These are phyloP conservation scores for Capsella bursapastoris DNA, from an alignment of 345 rosid species.

Conservation along the genomic window DNA sequence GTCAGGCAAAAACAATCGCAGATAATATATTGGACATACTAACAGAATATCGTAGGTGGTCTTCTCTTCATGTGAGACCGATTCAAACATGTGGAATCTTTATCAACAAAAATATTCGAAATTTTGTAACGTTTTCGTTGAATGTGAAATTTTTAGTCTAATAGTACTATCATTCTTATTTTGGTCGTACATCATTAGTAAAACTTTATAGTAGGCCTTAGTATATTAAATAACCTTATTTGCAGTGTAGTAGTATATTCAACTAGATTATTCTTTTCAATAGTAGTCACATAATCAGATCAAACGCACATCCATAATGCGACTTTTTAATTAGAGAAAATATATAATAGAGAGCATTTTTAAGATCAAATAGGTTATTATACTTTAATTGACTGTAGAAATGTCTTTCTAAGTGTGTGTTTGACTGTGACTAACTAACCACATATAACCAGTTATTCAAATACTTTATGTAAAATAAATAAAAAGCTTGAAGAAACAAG, in stretches of 20 bases:
- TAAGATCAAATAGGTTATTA: conserved; percentile 28
- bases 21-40: background rate
- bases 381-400: conserved; percentile 37
- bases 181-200: background rate
- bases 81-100: conserved; percentile 25
- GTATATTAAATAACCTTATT: background rate
- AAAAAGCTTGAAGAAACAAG: background rate
- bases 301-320: conserved; percentile 6
- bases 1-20: background rate
- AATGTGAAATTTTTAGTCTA: background rate
- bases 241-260: background rate
- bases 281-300: background rate
- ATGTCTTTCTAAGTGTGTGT: conserved; percentile 40
- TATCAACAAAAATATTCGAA: background rate
- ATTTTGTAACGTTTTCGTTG: background rate
- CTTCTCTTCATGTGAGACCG: conserved; percentile 10
- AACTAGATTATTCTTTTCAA: background rate
- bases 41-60: conserved; percentile 11
- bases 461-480: background rate
- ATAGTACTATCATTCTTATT: background rate
- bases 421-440: conserved; percentile 38
- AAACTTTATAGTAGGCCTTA: background rate
- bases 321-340: conserved; percentile 12
- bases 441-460: conserved; percentile 2
- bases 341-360: background rate